These are phyloP conservation scores for Conticribra weissflogii DNA, from an alignment of 108 stramenopile species.

Conservation along the genomic window DNA sequence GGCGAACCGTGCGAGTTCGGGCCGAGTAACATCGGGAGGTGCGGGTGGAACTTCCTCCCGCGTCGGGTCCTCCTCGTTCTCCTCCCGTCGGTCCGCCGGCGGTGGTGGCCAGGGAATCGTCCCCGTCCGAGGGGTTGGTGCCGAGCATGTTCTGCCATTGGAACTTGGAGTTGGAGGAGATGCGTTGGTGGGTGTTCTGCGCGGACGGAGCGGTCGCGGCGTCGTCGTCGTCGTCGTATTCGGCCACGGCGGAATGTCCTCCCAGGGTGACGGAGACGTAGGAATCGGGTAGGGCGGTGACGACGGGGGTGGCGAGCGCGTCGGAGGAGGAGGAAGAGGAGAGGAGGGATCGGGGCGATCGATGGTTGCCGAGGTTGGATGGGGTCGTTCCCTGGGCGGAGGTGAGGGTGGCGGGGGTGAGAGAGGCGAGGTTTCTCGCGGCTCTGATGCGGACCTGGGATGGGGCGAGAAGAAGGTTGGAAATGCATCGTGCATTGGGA, in stretches of 20 bases:
- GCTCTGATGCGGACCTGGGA: constrained; percentile 83
- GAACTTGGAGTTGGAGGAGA: constrained; percentile 14
- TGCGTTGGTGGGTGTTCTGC: constrained; percentile 10
- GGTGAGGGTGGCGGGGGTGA: constrained; percentile 25
- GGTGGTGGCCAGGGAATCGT: neutral
- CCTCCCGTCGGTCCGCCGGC: no score
- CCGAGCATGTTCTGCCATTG: constrained; percentile 26
- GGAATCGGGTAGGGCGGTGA: constrained; percentile 22
- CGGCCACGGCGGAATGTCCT: constrained; percentile 65
- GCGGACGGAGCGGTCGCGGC: neutral
- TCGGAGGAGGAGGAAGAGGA: constrained; percentile 8
- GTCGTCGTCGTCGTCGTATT: constrained; percentile 61
- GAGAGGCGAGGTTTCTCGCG: constrained; percentile 88
- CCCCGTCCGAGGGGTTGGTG: no score
- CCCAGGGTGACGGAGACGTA: constrained; percentile 79
- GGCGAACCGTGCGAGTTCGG: constrained; percentile 74
- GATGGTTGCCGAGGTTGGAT: constrained; percentile 1
- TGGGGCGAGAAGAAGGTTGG: neutral
- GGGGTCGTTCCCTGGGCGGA: neutral
- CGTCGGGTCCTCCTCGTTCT: no score
- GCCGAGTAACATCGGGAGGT: constrained; percentile 86
- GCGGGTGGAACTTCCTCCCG: constrained; percentile 10
- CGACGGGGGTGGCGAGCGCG: neutral
- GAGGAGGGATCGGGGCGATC: constrained; percentile 3
- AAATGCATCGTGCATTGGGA: neutral